These are phyloP conservation scores for Saccharomycopsis schoenii DNA, from an alignment of 805 yeast genomes.

Conservation along the genomic window DNA sequence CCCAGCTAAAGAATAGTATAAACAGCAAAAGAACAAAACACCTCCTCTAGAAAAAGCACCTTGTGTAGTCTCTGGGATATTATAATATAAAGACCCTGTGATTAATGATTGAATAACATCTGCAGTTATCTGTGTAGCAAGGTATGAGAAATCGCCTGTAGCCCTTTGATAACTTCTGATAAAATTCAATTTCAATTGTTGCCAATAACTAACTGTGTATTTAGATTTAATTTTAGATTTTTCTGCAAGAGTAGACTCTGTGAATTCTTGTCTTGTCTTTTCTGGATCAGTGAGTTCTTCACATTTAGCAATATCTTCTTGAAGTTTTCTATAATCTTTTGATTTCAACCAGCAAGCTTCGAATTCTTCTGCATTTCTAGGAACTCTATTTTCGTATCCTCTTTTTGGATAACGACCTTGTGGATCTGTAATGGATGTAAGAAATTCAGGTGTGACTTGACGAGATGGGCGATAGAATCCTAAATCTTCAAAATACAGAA, in stretches of 20 bases:
- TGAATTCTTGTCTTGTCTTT: slow-evolving; percentile 28
- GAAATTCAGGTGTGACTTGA: slow-evolving; percentile 62
- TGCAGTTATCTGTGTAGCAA: slow-evolving; percentile 36
- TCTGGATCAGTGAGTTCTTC: slow-evolving; percentile 24
- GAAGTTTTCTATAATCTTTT: slow-evolving; percentile 31
- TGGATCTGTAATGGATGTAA: slow-evolving; percentile 63
- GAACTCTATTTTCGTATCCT: slow-evolving; percentile 45
- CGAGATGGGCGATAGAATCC: slow-evolving; percentile 56
- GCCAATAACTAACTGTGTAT: slow-evolving; percentile 33
- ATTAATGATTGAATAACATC: slow-evolving; percentile 46
- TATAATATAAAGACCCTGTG: slow-evolving; percentile 52
- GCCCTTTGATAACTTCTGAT: slow-evolving; percentile 46
- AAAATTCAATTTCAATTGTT: slow-evolving; percentile 41
- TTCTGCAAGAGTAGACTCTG: slow-evolving; percentile 31
- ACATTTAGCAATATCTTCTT: slow-evolving; percentile 37
- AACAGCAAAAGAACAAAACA: slow-evolving; percentile 45
- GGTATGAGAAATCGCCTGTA: slow-evolving; percentile 46
- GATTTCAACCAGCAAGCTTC: slow-evolving; percentile 48
- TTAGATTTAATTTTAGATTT: slow-evolving; percentile 29
- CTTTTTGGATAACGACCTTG: slow-evolving; percentile 40
- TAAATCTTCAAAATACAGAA: slow-evolving; percentile 49
- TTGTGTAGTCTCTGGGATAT: slow-evolving; percentile 37
- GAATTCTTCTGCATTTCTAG: slow-evolving; percentile 55
- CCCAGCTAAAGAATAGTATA: slow-evolving; percentile 42
- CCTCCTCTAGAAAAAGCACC: slow-evolving; percentile 63